These are phyloP conservation scores for Sugiyamaella castrensis DNA, from an alignment of 1,139 yeast genomes.

Conservation along the genomic window DNA sequence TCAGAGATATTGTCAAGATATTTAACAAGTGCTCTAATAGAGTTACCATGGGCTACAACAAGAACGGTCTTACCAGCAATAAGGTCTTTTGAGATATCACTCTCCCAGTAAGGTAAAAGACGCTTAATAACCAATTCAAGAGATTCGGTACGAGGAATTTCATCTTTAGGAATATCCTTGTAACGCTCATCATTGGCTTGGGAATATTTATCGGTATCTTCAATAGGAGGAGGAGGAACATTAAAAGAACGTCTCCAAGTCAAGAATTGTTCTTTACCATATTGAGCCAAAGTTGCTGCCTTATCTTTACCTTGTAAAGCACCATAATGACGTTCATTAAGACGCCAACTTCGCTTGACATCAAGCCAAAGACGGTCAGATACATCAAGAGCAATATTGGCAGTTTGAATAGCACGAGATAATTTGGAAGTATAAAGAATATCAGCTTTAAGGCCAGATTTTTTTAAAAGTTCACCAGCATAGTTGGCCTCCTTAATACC, in stretches of 20 bases:
- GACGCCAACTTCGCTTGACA: constrained; percentile 94
- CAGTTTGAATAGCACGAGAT: constrained; percentile 96
- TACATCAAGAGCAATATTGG: constrained; percentile 85
- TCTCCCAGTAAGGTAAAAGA: constrained; percentile 97
- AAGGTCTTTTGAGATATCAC: constrained; percentile 82
- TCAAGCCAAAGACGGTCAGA: constrained; percentile 93
- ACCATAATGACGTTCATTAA: constrained; percentile 99
- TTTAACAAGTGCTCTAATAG: constrained; percentile 94
- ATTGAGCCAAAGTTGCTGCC: constrained; percentile 84
- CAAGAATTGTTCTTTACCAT: constrained; percentile 92
- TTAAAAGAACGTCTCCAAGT: constrained; percentile 98
- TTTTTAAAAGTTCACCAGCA: constrained; percentile 92
- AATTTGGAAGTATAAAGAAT: constrained; percentile 87
- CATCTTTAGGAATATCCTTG: constrained; percentile 75
- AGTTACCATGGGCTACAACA: constrained; percentile 98
- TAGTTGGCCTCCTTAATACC: constrained; percentile 90
- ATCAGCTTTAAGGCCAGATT: constrained; percentile 82
- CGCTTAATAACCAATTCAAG: constrained; percentile 94
- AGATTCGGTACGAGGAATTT: constrained; percentile 92
- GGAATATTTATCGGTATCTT: constrained; percentile 72
- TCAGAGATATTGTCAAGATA: constrained; percentile 94
- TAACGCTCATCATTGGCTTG: constrained; percentile 87
- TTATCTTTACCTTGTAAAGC: constrained; percentile 98
- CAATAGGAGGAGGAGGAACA: constrained; percentile 92
- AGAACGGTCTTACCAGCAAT: constrained; percentile 85